phyloP scores from a whole-genome alignment of 208 protist genomes.

The Porcisia hertigi region DNA sequence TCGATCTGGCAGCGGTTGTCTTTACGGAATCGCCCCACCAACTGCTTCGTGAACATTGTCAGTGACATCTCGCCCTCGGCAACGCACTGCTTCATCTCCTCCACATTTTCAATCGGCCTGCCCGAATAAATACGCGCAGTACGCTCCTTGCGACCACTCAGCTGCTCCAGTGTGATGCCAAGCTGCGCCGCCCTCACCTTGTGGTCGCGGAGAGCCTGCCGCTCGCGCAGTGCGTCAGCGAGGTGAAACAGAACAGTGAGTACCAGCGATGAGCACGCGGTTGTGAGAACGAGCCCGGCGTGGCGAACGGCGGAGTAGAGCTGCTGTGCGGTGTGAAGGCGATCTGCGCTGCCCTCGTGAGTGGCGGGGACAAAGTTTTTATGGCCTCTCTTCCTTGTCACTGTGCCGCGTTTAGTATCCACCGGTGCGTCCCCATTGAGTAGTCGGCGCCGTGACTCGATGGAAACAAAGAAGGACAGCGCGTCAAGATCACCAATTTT shows the following conservation, averaged over 20 bases:
- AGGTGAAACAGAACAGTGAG: slow-evolving; percentile 46
- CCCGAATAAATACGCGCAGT: slow-evolving; percentile 29
- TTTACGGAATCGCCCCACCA: slow-evolving; percentile 36
- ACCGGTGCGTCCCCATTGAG: slow-evolving; percentile 22
- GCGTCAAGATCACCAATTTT: slow-evolving; percentile 25
- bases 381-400: neutral
- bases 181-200: slow-evolving; percentile 24
- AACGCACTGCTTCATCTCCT: slow-evolving; percentile 43
- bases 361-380: neutral
- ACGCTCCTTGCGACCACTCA: slow-evolving; percentile 18
- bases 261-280: slow-evolving; percentile 53
- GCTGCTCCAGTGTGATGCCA: slow-evolving; percentile 28
- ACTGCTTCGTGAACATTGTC: slow-evolving; percentile 26
- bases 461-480: slow-evolving; percentile 48
- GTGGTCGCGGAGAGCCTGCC: slow-evolving; percentile 30
- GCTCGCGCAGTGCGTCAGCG: slow-evolving; percentile 38
- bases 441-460: slow-evolving; percentile 36
- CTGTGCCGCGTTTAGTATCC: slow-evolving; percentile 1
- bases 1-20: slow-evolving; percentile 34
- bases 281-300: slow-evolving; percentile 41
- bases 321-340: slow-evolving; percentile 23
- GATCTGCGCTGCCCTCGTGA: neutral
- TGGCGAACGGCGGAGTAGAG: slow-evolving; percentile 46
- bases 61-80: slow-evolving; percentile 48
- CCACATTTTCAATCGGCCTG: slow-evolving; percentile 20